These are phyloP conservation scores for Laburnicola sp. DNA, from an alignment of 2,329 filamentous ascomycete genomes.

Conservation along the genomic window DNA sequence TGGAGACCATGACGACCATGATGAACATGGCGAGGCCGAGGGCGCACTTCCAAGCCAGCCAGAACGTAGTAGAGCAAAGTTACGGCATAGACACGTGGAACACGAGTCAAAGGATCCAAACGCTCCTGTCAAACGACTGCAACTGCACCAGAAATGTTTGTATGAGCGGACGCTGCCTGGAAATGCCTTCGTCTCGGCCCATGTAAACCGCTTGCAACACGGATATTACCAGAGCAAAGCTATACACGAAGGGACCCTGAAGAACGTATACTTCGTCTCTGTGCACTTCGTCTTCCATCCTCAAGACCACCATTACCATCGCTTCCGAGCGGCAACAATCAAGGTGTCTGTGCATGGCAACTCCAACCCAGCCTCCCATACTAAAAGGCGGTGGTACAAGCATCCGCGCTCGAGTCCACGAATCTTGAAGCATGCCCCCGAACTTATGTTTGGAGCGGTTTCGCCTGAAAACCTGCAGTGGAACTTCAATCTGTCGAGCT, in stretches of 20 bases:
- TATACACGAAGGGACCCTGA: constrained; percentile 48
- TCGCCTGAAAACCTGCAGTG: constrained; percentile 54
- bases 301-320: constrained; percentile 46
- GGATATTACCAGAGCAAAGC: constrained; percentile 51
- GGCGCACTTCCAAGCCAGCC: background rate
- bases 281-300: constrained; percentile 57
- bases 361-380: constrained; percentile 12
- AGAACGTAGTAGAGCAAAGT: constrained; percentile 9
- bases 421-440: constrained; percentile 56
- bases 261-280: constrained; percentile 54
- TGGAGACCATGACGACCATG: constrained; percentile 5
- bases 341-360: constrained; percentile 44
- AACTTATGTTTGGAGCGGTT: constrained; percentile 53
- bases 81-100: constrained; percentile 9
- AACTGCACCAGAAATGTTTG: constrained; percentile 47
- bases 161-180: constrained; percentile 55
- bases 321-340: constrained; percentile 54
- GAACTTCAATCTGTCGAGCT: constrained; percentile 53
- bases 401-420: constrained; percentile 40
- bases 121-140: constrained; percentile 28
- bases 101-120: constrained; percentile 28
- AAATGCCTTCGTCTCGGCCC: constrained; percentile 54
- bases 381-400: constrained; percentile 13
- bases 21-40: background rate
- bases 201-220: constrained; percentile 55